phyloP scores from a whole-genome alignment of 2,329 filamentous ascomycete species.

The Aspergillus sp. region DNA sequence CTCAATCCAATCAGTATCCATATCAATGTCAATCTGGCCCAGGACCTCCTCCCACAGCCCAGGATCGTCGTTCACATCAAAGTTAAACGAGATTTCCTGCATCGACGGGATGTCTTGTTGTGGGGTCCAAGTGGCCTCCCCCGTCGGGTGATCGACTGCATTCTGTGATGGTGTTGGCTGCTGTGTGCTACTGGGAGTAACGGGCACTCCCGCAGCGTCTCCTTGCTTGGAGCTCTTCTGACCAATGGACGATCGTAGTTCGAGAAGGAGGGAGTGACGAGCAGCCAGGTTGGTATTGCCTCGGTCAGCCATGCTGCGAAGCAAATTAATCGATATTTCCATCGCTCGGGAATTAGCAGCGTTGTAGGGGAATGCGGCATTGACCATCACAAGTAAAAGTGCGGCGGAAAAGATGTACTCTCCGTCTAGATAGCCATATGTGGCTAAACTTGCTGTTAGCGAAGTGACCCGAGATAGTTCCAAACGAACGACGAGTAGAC shows the following conservation, averaged over 20 bases:
- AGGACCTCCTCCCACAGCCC: constrained; percentile 46
- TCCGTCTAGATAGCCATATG: constrained; percentile 60
- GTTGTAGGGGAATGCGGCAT: constrained; percentile 54
- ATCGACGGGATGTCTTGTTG: constrained; percentile 25
- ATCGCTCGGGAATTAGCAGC: constrained; percentile 47
- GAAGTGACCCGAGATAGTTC: fast-evolving
- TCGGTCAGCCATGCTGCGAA: constrained; percentile 54
- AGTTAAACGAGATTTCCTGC: constrained; percentile 38
- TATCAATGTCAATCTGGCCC: constrained; percentile 43
- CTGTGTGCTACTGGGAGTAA: constrained; percentile 21
- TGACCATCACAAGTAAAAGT: constrained; percentile 58
- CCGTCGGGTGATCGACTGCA: not conserved
- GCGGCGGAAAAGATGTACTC: constrained; percentile 59
- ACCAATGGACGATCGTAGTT: constrained; percentile 35
- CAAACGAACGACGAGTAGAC: constrained; percentile 12
- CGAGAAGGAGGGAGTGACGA: constrained; percentile 41
- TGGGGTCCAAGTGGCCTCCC: constrained; percentile 21
- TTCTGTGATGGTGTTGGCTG: constrained; percentile 11
- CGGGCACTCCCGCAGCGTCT: constrained; percentile 8
- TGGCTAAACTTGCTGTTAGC: constrained; percentile 40
- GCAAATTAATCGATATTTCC: constrained; percentile 50
- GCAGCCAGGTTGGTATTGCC: constrained; percentile 55
- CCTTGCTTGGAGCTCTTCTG: constrained; percentile 18
- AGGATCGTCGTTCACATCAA: constrained; percentile 41
- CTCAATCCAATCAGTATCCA: constrained; percentile 46